Evolutionary conservation across 2,329 filamentous ascomycete genomes (phyloP), one percentile per base, ranked within the genome.

Genomic region (Claviceps maximensis): DNA sequence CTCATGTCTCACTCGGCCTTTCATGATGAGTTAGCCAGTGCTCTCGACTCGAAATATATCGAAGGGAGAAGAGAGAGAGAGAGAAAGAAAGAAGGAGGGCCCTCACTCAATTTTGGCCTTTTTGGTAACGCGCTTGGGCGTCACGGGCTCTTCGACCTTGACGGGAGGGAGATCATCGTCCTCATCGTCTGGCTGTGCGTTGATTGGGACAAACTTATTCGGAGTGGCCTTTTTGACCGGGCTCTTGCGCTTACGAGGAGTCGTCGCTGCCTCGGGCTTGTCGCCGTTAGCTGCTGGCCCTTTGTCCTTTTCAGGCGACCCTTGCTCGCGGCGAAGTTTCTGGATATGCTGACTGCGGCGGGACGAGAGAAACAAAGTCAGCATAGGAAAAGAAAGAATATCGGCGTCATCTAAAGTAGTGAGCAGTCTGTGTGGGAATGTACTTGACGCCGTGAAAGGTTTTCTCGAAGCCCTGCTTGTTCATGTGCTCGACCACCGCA

Each of bases 291-390:
- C 49, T 1, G 59, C 51, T 0, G 58, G 12, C 8, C 12, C 42
- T 45, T 45, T 15, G 3, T 25, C 58, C 17, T 57, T 59, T 33
- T 61, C 46, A 21, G 65, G 56, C 8, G 53, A 59, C 13, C 56
- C 42, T 5, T 60, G 61, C n/a, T 68, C 67, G 6, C 67, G 64
- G 55, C 69, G 69, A 3, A 75, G 65, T 57, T 74, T 75, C 57
- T 72, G 69, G 8, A 75, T 66, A 36, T 75, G 73, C 58, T 75
- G 73, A 47, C 73, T 75, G 49, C 51, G 51, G 42, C 2, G 21
- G 15, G 42, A 47, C n/a, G 13, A n/a, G 15, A 4, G 17, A 47
- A 31, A 47, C 3, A 52, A 29, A 2, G 54, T 63, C 58, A 62
- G 55, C n/a, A 1, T 29, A 21, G 23, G 42, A 25, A 12, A n/a